Conservation (phyloP, 2,329 filamentous ascomycete genomes). For the Pseudocercospora macadamiae region DNA sequence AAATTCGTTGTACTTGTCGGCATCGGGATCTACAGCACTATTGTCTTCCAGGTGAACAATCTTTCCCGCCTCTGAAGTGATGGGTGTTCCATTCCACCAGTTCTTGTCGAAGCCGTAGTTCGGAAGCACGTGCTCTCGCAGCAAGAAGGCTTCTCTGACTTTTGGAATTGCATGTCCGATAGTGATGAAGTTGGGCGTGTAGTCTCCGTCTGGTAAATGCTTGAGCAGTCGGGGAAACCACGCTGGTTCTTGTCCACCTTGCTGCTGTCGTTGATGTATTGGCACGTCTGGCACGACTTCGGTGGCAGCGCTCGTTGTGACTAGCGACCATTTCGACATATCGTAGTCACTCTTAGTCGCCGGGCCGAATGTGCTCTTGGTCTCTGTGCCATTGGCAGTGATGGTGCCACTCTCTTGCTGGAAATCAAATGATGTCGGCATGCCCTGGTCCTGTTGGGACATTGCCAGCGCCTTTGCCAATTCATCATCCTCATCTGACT, state of each 20-base stretch:
- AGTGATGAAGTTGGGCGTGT: constrained; percentile 61
- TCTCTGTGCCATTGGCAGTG: constrained; percentile 40
- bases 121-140: constrained; percentile 47
- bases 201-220: constrained; percentile 55
- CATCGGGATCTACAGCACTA: constrained; percentile 31
- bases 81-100: constrained; percentile 65
- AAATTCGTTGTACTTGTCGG: constrained; percentile 48
- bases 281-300: constrained; percentile 60
- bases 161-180: constrained; percentile 65
- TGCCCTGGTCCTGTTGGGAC: constrained; percentile 24
- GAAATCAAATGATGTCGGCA: constrained; percentile 6
- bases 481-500: constrained; percentile 37
- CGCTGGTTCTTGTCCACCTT: neutral
- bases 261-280: constrained; percentile 37
- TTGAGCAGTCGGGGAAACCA: constrained; percentile 61
- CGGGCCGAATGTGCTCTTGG: constrained; percentile 57
- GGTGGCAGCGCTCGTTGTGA: constrained; percentile 46
- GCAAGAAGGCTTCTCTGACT: constrained; percentile 59
- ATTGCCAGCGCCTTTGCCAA: constrained; percentile 32
- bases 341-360: constrained; percentile 60
- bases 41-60: constrained; percentile 49
- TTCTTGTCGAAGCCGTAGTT: constrained; percentile 60
- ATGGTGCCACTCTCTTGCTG: constrained; percentile 60
- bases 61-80: constrained; percentile 47
- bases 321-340: constrained; percentile 57